A percentile compares a stretch with the other conserved stretches of the same genome.
phyloP scores from a whole-genome alignment of 2,329 filamentous ascomycete genomes.

The Dendryphion nanum region DNA sequence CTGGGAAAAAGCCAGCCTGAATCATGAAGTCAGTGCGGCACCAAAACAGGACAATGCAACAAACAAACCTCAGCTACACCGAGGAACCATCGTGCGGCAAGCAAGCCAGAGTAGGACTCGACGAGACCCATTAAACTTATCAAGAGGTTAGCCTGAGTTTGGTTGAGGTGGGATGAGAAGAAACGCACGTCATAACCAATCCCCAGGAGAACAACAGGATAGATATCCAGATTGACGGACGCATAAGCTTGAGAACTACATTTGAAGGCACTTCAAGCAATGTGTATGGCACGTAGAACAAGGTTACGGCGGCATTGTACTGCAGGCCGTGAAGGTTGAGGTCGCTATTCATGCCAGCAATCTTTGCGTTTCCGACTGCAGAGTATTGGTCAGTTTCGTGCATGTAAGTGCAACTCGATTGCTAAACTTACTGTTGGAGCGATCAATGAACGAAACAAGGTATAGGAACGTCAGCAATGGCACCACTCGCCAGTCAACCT shows the following conservation, averaged over 20 bases:
- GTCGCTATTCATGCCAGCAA: conserved; percentile 40
- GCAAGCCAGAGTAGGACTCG: neutral
- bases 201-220: conserved; percentile 43
- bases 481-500: conserved; percentile 34
- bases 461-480: conserved; percentile 33
- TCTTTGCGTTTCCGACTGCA: conserved; percentile 42
- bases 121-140: neutral
- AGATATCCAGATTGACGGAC: conserved; percentile 41
- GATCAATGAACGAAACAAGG: conserved; percentile 34
- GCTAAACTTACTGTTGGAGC: conserved; percentile 25
- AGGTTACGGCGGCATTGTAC: conserved; percentile 41
- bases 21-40: too few relatives aligned
- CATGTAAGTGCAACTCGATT: neutral
- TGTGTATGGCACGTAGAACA: conserved; percentile 44
- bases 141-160: neutral
- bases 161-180: neutral
- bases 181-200: conserved; percentile 46
- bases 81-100: neutral
- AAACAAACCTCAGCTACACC: neutral
- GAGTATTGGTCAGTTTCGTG: neutral
- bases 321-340: conserved; percentile 37
- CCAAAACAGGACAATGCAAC: too few relatives aligned
- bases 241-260: conserved; percentile 43
- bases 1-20: neutral
- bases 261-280: conserved; percentile 40